Conservation (phyloP, 1,284 basidiomycete species). For the Inonotus obliquus region DNA sequence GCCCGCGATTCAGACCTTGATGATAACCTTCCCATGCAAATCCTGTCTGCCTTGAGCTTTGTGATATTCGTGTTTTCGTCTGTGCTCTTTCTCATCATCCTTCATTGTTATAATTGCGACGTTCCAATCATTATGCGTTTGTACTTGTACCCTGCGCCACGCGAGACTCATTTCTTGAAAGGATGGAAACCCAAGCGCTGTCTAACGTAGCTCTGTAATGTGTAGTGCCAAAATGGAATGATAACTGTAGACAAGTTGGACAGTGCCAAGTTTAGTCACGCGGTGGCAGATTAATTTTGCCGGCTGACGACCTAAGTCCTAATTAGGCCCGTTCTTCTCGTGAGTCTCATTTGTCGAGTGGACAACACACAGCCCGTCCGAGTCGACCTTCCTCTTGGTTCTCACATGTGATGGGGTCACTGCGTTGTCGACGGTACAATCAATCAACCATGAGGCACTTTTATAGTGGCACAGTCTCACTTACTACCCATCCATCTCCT, state of each 20-base stretch:
- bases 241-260: no score
- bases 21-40: background rate
- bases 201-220: no score
- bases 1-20: background rate
- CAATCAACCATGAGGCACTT: background rate
- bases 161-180: background rate
- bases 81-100: background rate
- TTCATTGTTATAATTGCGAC: background rate
- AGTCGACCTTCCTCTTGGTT: background rate
- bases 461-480: no score
- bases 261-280: background rate
- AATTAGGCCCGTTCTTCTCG: conserved; percentile 2
- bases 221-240: no score
- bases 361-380: background rate
- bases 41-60: no score
- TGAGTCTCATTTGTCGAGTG: background rate
- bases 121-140: background rate
- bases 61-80: background rate
- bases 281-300: background rate
- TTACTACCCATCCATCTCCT: background rate
- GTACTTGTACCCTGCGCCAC: background rate
- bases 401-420: conserved; percentile 1
- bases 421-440: background rate
- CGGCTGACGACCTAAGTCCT: background rate
- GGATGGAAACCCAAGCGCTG: background rate